Percentiles rank a stretch among this genome's conserved stretches.
Evolutionary conservation across 169 alveolate genomes (phyloP).

Genomic region (Cryptosporidium viatorum): DNA sequence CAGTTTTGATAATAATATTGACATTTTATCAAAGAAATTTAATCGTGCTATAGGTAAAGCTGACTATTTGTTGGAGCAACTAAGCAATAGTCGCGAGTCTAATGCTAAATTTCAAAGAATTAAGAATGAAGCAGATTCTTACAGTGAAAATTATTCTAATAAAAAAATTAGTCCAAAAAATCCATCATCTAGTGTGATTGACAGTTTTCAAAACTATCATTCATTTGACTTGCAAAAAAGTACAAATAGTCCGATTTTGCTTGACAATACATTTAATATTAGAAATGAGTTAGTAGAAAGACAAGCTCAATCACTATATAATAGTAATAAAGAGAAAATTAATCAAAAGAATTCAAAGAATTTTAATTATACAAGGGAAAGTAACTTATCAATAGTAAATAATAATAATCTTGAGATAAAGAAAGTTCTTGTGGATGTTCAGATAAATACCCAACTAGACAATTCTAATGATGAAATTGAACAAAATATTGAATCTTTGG

Average conservation of each 20-base stretch:
- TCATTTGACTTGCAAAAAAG: not conserved
- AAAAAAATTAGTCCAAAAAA: not conserved
- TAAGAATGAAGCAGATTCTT: not conserved
- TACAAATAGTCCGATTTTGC: not conserved
- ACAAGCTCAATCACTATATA: not conserved
- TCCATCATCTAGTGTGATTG: not conserved
- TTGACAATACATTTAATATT: not conserved
- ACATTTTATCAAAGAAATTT: constrained; percentile 29
- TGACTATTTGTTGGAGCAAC: constrained; percentile 54
- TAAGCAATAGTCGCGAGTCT: not conserved
- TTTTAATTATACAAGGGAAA: constrained; percentile 31
- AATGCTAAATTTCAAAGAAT: not conserved
- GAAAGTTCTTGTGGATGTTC: constrained; percentile 5
- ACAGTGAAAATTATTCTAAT: not conserved
- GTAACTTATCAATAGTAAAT: constrained; percentile 29
- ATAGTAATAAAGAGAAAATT: not conserved
- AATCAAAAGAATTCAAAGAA: not conserved
- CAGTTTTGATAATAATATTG: not conserved
- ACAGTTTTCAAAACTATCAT: not conserved
- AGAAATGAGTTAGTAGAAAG: not conserved
- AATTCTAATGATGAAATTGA: not conserved
- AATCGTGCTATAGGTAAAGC: constrained; percentile 54
- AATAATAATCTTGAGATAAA: not conserved
- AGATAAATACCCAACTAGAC: not conserved
- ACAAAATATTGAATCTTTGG: not conserved